Evolutionary conservation across 2,329 filamentous ascomycete genomes (phyloP), one percentile per base, ranked within the genome.

Genomic region (Neofusicoccum umdonicola): DNA sequence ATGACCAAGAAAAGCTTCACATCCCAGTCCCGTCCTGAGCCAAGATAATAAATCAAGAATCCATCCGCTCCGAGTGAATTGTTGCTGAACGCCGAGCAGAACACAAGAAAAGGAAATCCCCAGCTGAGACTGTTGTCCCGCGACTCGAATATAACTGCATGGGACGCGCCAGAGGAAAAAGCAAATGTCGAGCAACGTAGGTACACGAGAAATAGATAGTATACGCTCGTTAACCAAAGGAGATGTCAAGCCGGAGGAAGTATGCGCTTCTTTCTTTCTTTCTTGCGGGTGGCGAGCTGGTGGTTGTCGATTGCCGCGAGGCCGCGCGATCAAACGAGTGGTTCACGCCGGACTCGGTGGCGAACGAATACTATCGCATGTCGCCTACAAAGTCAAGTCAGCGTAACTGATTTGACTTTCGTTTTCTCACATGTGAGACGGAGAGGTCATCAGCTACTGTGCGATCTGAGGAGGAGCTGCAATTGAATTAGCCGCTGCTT

Each of bases 401-500:
- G 62, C 62, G 34, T 50, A 48, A 64, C 62, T 64, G 62, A 64
- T 56, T 64, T 64, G 62, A 64, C 50, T 47, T 57, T 47, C 37
- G 34, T 48, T 37, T 56, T 64, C 51, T 47, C 56, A 60, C n/a
- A 4, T 22, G 62, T 64, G 62, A 64, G 51, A 63, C 50, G 62
- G 51, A 50, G 62, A 58, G 51, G 62, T 50, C 62, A 64, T 79
- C 74, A 83, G 70, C 78, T 81, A 73, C 81, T 83, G 70, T 83
- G 81, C 64, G 81, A 82, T 67, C 81, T 78, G 68, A 83, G 72
- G 66, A 83, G 70, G 66, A 82, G 75, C 77, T 80, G 51, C 19
- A 6, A 17, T 57, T 47, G 66, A 39, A 35, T 47, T 27, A 65
- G 58, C 60, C 52, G 13, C 17, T 44, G 64, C 54, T 54, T 60